Evolutionary conservation across 371 early-diverging fungal genomes (phyloP), one percentile per base, ranked within the genome.

Genomic region (Mortierella sp.): DNA sequence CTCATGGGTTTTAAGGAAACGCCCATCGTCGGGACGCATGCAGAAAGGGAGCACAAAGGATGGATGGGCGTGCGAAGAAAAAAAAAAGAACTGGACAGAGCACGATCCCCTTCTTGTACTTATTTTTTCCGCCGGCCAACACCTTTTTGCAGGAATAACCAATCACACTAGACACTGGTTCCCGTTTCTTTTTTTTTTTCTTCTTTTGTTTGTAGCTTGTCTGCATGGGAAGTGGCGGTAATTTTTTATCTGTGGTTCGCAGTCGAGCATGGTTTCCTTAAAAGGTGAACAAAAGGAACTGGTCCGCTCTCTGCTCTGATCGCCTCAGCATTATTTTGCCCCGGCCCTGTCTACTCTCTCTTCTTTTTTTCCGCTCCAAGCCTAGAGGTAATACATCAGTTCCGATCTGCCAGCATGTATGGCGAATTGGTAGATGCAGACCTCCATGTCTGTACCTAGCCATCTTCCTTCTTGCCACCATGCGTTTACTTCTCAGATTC

Each of bases 241-340:
- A 26, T 26, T 14, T 31, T 31, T 59, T 10, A 26, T 59, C 11
- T 46, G 48, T 46, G 13, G 48, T 24, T 37, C 37, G 26, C 13
- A n/a, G 53, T 24, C 6, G 55, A 50, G 51, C 75, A 75, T 75
- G 75, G 75, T 40, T 75, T 75, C 75, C 75, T n/a, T 48, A 75
- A 75, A 75, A 40, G 75, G 75, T 28, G 75, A 50, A 75, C 75
- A 75, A 69, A 69, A 75, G 59, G 19, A 0, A 26, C 11, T 14
- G 11, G 26, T 59, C 24, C 24, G 31, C 31, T 59, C 5, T 31
- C 14, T 59, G 59, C 59, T 31, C 59, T 26, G 13, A 46, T 5
- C 57, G 31, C 59, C 16, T 19, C 16, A 59, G 59, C 16, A 31
- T 31, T 31, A 31, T 59, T 31, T 31, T 13, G 14, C 59, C 59